Percentiles rank a stretch among this genome's conserved stretches.
phyloP scores from a whole-genome alignment of 768 basidiomycete genomes.

The Amanita pseudoporphyria region DNA sequence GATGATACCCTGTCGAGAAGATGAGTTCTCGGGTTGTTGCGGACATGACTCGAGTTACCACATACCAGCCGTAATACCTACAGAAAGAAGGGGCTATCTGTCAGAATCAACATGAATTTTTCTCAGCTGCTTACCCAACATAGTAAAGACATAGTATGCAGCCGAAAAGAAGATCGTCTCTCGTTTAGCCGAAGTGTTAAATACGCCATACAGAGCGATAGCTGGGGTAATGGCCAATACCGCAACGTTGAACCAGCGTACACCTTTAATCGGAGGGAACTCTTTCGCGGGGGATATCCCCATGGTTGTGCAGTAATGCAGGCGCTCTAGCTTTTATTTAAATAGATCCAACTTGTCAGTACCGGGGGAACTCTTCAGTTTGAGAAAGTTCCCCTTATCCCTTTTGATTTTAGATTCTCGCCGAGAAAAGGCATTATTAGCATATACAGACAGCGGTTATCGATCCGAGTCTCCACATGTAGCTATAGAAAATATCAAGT shows the following conservation, averaged over 20 bases:
- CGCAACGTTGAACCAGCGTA: conserved; percentile 73
- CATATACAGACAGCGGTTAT: neutral
- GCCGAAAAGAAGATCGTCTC: conserved; percentile 54
- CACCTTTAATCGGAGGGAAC: conserved; percentile 42
- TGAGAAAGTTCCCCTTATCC: neutral
- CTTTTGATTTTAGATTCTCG: conserved; percentile 1
- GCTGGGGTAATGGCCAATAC: conserved; percentile 64
- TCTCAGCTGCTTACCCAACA: conserved; percentile 47
- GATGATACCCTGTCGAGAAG: conserved; percentile 53
- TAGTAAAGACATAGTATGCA: conserved; percentile 79
- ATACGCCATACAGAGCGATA: conserved; percentile 60
- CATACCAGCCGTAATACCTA: conserved; percentile 43
- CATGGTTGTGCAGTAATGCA: neutral
- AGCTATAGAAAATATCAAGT: neutral
- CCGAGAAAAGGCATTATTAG: neutral
- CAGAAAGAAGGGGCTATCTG: conserved; percentile 5
- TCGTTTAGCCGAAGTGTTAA: conserved; percentile 30
- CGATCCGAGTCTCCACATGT: neutral
- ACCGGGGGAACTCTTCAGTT: neutral
- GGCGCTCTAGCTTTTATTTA: neutral
- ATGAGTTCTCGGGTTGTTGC: neutral
- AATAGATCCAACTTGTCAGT: neutral
- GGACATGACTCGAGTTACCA: neutral
- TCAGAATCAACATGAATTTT: neutral
- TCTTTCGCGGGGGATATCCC: conserved; percentile 8